Base-by-base conservation (phyloP, 2,329 filamentous ascomycete genomes). In the Chaetoscypha palmicola region DNA sequence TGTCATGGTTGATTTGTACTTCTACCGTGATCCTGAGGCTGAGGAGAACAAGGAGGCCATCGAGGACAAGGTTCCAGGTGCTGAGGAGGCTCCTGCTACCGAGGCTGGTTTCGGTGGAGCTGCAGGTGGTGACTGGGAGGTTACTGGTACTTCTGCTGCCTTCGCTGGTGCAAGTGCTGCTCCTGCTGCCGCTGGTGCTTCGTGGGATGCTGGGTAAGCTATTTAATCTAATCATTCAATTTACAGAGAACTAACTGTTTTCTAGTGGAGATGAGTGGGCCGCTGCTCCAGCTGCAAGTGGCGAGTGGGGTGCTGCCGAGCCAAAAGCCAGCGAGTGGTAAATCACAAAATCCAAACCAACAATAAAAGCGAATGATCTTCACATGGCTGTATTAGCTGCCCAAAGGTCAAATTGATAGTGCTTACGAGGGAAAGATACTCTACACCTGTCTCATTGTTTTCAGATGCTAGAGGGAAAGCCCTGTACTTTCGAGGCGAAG, bases 381-480 rank as follows among this genome's bases (percentile, higher is more conserved):
- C 47, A 51, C 53, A 28, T 45, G 44, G 41, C 46, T 53, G 19
- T 3, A 47, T 51, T 51, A 23, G 45, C 48, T 23, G 38, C 55
- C 58, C 59, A 62, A 60, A 59, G 64, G 65, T 73, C 68, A 70
- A 74, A 73, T 79, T 78, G 74, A 74, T 69, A 73, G 83, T 81
- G 83, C 89, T 96, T 76, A 96, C 85, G 90, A 96, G 89, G 91
- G 91, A 97, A 97, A 97, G 91, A 97, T 89, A 95, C 83, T 88
- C 77, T 66, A 64, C 64, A 65, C 69, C 66, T 64, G 65, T 67
- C n/a, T 58, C 61, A 58, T 54, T 65, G 56, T 62, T 57, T 61
- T 49, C 50, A 57, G 57, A 50, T 66, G 64, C 66, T 12, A 69
- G 83, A 88, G 90, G 89, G 91, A 97, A 96, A 89, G 91, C 91